Conservation (phyloP, 306 rosid species). For the Prunus kanzakura region DNA sequence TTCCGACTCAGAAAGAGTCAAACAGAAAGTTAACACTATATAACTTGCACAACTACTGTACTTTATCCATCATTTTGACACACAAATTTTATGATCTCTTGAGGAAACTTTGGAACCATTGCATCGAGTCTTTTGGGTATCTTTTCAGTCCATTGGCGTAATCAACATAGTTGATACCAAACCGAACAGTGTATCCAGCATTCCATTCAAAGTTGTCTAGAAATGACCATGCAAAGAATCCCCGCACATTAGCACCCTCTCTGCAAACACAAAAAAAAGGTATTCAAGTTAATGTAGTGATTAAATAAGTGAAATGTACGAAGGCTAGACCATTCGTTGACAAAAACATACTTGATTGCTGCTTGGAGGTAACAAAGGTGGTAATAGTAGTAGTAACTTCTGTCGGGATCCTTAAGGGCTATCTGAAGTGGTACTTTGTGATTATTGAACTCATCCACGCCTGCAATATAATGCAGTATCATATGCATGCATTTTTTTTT, state of each 20-base stretch:
- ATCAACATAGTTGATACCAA: conserved; percentile 62
- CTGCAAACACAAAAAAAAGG: conserved; percentile 12
- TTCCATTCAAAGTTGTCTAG: conserved; percentile 63
- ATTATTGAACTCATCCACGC: conserved; percentile 52
- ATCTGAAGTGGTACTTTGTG: conserved; percentile 21
- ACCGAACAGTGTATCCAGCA: conserved; percentile 46
- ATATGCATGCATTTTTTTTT: no score
- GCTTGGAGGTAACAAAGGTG: conserved; percentile 24
- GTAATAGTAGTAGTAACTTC: conserved; percentile 38
- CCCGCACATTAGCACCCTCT: conserved; percentile 56
- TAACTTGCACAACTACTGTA: no score
- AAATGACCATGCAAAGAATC: conserved; percentile 68
- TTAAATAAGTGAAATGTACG: not conserved
- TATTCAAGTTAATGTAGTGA: no score
- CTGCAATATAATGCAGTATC: conserved; percentile 14
- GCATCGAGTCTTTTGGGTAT: conserved; percentile 42
- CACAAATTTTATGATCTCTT: not conserved
- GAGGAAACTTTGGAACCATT: not conserved
- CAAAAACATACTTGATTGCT: conserved; percentile 36
- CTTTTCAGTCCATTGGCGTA: conserved; percentile 46
- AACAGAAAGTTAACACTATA: no score
- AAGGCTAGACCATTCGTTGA: not conserved
- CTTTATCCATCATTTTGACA: not conserved
- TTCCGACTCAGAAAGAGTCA: no score
- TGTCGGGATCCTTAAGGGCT: conserved; percentile 27